Conservation (phyloP, 352 stramenopile genomes). For the Phytophthora tubulina region DNA sequence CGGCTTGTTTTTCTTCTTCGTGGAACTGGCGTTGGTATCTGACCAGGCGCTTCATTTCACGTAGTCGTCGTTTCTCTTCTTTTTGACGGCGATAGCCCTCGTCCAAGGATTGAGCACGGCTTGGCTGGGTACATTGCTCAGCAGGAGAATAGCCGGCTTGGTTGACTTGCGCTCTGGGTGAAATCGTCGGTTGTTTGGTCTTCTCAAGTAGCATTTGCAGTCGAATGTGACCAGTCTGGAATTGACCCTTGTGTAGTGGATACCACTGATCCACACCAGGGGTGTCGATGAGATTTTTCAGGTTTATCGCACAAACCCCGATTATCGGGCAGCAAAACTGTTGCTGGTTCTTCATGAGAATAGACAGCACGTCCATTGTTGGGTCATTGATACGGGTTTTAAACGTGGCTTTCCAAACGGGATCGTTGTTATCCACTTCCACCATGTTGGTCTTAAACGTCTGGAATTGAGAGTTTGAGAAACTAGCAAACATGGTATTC, state of each 20-base stretch:
- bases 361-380: slow-evolving; percentile 52
- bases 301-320: slow-evolving; percentile 55
- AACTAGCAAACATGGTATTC: slow-evolving; percentile 18
- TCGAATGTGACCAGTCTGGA: slow-evolving; percentile 47
- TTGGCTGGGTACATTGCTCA: background rate
- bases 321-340: slow-evolving; percentile 57
- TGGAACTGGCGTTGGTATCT: too few species aligned
- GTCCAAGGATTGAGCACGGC: background rate
- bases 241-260: slow-evolving; percentile 51
- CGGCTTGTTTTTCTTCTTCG: too few species aligned
- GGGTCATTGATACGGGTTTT: slow-evolving; percentile 55
- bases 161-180: background rate
- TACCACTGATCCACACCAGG: slow-evolving; percentile 57
- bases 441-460: slow-evolving; percentile 56
- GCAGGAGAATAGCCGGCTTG: background rate
- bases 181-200: slow-evolving; percentile 10
- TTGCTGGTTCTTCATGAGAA: slow-evolving; percentile 67
- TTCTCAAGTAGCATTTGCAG: slow-evolving; percentile 55
- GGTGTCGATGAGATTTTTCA: slow-evolving; percentile 49
- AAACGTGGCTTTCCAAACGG: slow-evolving; percentile 70
- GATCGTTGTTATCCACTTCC: slow-evolving; percentile 33
- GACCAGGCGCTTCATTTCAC: too few species aligned
- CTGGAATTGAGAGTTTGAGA: slow-evolving; percentile 32
- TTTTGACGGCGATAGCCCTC: too few species aligned
- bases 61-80: too few species aligned